Base-by-base conservation (phyloP, 2,329 filamentous ascomycete genomes). In the Xylariales sp. region DNA sequence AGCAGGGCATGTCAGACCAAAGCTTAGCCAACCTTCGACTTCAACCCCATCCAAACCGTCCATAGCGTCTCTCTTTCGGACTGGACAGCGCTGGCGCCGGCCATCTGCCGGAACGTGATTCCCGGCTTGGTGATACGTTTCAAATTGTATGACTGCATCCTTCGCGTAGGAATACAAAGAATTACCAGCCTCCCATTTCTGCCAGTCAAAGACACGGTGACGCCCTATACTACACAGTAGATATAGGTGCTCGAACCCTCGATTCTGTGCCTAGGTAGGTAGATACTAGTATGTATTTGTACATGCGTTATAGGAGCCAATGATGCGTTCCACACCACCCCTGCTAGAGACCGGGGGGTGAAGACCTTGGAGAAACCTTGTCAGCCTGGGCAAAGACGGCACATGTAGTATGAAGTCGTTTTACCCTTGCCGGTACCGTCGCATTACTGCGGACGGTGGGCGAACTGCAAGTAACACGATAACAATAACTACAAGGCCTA, bases 111-210 rank as follows among this genome's bases (percentile, higher is more conserved):
- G 69, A 71, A 71, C 69, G 16, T 60, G 43, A 53, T 36, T 67
- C 63, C 62, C 69, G 69, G 62, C 63, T 67, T 69, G 63, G 66
- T 69, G 67, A 71, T 71, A 60, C 63, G 69, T 71, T 71, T 71
- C 69, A 71, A 69, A 66, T 55, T 58, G 66, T 67, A 69, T 69
- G 63, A 71, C 69, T 67, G 69, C 69, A 71, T 71, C 69, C 69
- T 69, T 71, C 69, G 69, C 54, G 63, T 69, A 64, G 60, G 50
- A 64, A 50, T 62, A 56, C 62, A 68, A 48, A 68, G 55, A 56
- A 57, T 62, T 45, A 46, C 65, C 49, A 68, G 32, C 57, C 68
- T 62, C 48, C 45, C 45, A 43, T 49, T 65, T 60, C 62, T 58
- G 43, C 56, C 52, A 64, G 41, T 55, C 34, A 53, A 53, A 58